Percentiles rank a stretch among this genome's conserved stretches.
Evolutionary conservation across 108 stramenopile species (phyloP).

Genomic region (Skeletonema potamos): DNA sequence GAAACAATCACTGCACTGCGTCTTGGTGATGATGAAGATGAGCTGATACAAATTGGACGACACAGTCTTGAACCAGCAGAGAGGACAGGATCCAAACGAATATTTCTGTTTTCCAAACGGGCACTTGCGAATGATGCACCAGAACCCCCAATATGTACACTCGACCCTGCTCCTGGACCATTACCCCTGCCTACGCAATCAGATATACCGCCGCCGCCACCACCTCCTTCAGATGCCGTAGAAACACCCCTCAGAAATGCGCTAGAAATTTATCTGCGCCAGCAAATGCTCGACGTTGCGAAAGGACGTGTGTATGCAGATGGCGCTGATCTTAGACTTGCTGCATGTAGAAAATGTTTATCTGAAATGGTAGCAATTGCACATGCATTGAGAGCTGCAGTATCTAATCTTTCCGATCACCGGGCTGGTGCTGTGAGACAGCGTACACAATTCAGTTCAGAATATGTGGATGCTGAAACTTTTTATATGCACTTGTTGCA

Average conservation of each 20-base stretch:
- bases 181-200: slow-evolving; percentile 15
- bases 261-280: slow-evolving; percentile 73
- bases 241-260: slow-evolving; percentile 72
- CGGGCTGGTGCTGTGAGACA: slow-evolving; percentile 70
- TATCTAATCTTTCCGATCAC: slow-evolving; percentile 85
- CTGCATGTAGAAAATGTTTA: slow-evolving; percentile 69
- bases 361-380: slow-evolving; percentile 85
- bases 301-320: slow-evolving; percentile 78
- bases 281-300: slow-evolving; percentile 70
- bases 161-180: slow-evolving; percentile 68
- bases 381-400: slow-evolving; percentile 75
- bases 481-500: slow-evolving; percentile 56
- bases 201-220: slow-evolving; percentile 54
- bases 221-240: slow-evolving; percentile 24
- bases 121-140: slow-evolving; percentile 74
- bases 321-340: slow-evolving; percentile 71
- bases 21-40: slow-evolving; percentile 82
- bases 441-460: slow-evolving; percentile 60
- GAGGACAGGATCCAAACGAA: slow-evolving; percentile 69
- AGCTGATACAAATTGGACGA: slow-evolving; percentile 1
- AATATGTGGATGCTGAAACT: slow-evolving; percentile 54
- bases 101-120: slow-evolving; percentile 82
- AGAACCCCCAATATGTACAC: slow-evolving; percentile 62
- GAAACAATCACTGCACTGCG: slow-evolving; percentile 72
- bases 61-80: slow-evolving; percentile 65